Base-by-base conservation (phyloP, 768 basidiomycete genomes). In the Tephrocybe rancida region DNA sequence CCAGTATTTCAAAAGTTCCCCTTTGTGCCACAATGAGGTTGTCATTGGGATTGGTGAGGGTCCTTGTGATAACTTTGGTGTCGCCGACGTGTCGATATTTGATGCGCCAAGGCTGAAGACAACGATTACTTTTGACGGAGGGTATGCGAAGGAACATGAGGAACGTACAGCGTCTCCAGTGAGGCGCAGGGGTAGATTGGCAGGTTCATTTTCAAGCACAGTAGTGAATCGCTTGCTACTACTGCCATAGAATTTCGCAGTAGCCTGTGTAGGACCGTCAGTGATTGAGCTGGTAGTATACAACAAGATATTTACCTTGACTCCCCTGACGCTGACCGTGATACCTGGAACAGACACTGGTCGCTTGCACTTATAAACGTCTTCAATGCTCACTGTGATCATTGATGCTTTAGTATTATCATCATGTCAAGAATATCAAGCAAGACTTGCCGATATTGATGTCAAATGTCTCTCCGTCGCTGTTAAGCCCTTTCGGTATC, bases 311-410 rank as follows among this genome's bases (percentile, higher is more conserved):
- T 38, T 24, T 30, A 92, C 92, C 78, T 88, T 85, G 14, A 88
- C 79, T 57, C 90, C 75, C 58, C 87, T 83, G 19, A 99, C 94
- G 61, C 91, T 92, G 45, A 96, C 92, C 6, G 84, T 80, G 29
- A 96, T 70, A 2, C 89, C 90, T n/a, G 87, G 85, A 0, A 86
- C 86, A 7, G 84, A 81, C 14, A 98, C 71, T 7, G 85, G 64
- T 22, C 91, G 81, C 62, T 86, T 88, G 72, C 97, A 98, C 25
- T 89, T 88, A 63, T 92, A 92, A 3, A 84, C 83, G 72, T 98
- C 97, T 65, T 90, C 87, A 24, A 98, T 84, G 61, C 83, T 90
- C 49, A 91, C 87, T 87, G 70, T 34, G 52, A n/a, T 16, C 16
- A n/a, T 29, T n/a, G 38, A 67, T 53, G 62, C 56, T 39, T 45